Evolutionary conservation across 352 stramenopile species (phyloP), one percentile per base, ranked within the genome.

Genomic region (Pythium brachiatum): DNA sequence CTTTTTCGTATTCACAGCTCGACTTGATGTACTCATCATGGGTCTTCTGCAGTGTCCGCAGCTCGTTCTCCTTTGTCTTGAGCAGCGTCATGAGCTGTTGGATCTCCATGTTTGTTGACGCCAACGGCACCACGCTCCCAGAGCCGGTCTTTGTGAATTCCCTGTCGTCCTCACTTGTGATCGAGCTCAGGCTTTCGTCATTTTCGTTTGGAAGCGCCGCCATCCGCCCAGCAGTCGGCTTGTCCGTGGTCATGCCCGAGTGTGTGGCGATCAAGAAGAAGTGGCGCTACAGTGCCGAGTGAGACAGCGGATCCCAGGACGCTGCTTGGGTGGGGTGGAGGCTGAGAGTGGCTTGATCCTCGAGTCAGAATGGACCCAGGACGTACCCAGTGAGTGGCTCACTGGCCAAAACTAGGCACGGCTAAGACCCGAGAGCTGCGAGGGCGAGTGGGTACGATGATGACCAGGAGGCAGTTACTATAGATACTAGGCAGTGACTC

Each of bases 1-100:
- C 81, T 7, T 74, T 76, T 55, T 92, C 83, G 44, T 90, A 90
- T 62, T 92, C 81, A 57, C 81, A 86, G 38, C 79, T 90, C 1
- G 81, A 90, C 41, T 74, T 75, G 46, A 92, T 69, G 66, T 88
- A 92, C 57, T 92, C 81, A 56, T 92, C 81, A 41, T 90, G 79
- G 5, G 73, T 82, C 43, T 68, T 63, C 51, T 92, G 83, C 34
- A 92, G 51, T 53, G 76, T 66, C 46, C 60, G 62, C 1, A 92
- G 67, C 57, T 89, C 78, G 11, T 54, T 39, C 4, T 73, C 34
- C 54, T 77, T 76, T 20, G 64, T 41, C 1, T 62, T 60, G 29
- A 82, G 48, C 2, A 79, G 20, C 20, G 66, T 53, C 20, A 29
- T 47, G 52, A 71, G 57, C 16, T 56, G 21, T 34, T 27, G 46